Conservation (phyloP, 2,329 filamentous ascomycete genomes). For the Paracamarosporium sp. region DNA sequence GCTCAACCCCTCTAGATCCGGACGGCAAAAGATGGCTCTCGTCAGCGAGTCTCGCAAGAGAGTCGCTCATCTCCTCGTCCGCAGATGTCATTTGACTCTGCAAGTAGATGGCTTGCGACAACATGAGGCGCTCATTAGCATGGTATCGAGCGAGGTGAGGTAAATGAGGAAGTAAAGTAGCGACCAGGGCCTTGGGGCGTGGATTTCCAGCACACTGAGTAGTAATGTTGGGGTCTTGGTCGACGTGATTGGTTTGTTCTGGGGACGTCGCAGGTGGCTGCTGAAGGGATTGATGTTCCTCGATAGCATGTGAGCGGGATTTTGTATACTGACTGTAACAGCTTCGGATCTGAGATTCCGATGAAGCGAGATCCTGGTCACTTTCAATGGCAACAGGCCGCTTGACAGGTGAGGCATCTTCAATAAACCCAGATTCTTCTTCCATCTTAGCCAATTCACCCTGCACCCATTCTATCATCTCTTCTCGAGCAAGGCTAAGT, state of each 20-base stretch:
- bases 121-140: slow-evolving; percentile 36
- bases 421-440: slow-evolving; percentile 43
- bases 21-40: slow-evolving; percentile 48
- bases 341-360: slow-evolving; percentile 32
- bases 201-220: neutral
- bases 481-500: slow-evolving; percentile 54
- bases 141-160: slow-evolving; percentile 31
- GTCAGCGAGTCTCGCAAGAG: slow-evolving; percentile 41
- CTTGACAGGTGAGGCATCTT: slow-evolving; percentile 42
- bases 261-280: slow-evolving; percentile 4
- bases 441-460: slow-evolving; percentile 53
- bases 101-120: slow-evolving; percentile 44
- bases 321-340: slow-evolving; percentile 41
- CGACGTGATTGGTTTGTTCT: neutral
- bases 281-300: slow-evolving; percentile 27
- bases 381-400: slow-evolving; percentile 11
- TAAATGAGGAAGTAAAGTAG: slow-evolving; percentile 39
- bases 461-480: slow-evolving; percentile 60
- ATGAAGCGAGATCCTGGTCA: slow-evolving; percentile 22
- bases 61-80: slow-evolving; percentile 36
- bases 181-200: slow-evolving; percentile 15
- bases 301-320: slow-evolving; percentile 30
- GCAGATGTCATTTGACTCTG: slow-evolving; percentile 37
- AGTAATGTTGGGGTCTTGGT: neutral
- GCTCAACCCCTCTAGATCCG: slow-evolving; percentile 31